Base-by-base conservation (phyloP, 345 rosid genomes). In the Corchorus olitorius region DNA sequence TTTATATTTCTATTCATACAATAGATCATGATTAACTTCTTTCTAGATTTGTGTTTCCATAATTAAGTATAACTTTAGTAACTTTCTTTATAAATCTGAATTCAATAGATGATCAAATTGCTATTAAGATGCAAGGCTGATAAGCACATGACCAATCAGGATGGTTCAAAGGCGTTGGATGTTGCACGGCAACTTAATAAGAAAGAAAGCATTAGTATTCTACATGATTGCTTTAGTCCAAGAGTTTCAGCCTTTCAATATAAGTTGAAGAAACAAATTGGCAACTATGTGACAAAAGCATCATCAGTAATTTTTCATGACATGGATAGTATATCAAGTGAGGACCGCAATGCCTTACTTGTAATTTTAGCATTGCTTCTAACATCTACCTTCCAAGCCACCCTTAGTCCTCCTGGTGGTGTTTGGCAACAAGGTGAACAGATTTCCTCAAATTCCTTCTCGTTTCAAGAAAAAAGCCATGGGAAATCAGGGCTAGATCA, bases 91-190 rank as follows among this genome's bases (percentile, higher is more conserved):
- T 27, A 1, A 27, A 27, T 41, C 14, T 65, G 10, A 7, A 37
- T 9, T 2, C 1, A 20, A 22, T 55, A 46, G 55, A 46, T 67
- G 55, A 16, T 67, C 39, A 46, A 14, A 22, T 10, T 46, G n/a
- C 55, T 67, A 46, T 13, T 67, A 7, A 13, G 48, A 46, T 46
- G 55, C 72, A 46, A 67, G 12, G 72, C 55, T 48, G 35, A 67
- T 27, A 13, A 46, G 35, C 16, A 46, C 7, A 5, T 7, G 4
- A 67, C 5, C 37, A 67, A 67, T 13, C 55, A 12, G 9, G 72
- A 37, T 45, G 19, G 55, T 67, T 46, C 8, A 33, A 67, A 37
- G 1, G 54, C 12, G n/a, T 5, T 66, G 6, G 55, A 46, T 46
- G 39, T 22, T 13, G 56, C 56, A 3, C 3, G 22, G 1, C 55